These are phyloP conservation scores for Calendula officinalis DNA, from an alignment of 129 eudicot genomes.

Conservation along the genomic window DNA sequence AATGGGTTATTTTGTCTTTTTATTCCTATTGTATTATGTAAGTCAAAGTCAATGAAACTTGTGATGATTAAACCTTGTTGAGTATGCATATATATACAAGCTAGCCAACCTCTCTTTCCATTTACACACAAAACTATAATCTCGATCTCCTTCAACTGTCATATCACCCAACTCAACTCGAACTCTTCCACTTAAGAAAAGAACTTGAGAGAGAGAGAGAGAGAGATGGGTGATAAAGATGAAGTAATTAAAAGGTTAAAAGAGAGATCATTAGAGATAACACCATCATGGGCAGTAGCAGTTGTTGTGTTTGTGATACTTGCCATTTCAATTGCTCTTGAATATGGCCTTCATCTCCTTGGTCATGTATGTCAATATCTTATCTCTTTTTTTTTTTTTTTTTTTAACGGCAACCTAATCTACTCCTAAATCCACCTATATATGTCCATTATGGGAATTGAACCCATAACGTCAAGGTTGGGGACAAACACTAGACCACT, in stretches of 20 bases:
- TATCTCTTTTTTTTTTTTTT: not conserved
- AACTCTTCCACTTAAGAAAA: not conserved
- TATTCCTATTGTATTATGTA: not conserved
- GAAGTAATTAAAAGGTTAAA: not conserved
- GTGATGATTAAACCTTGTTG: conserved; percentile 16
- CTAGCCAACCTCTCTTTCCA: conserved; percentile 14
- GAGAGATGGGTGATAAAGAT: not conserved
- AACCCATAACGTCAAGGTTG: too few species aligned
- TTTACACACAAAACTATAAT: conserved; percentile 5
- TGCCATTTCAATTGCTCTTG: conserved; percentile 32
- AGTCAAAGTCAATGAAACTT: conserved; percentile 28
- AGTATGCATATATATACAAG: conserved; percentile 14
- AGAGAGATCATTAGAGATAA: conserved; percentile 33
- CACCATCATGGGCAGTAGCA: conserved; percentile 42
- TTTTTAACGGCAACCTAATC: too few species aligned
- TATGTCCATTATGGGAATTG: too few species aligned
- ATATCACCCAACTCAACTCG: conserved; percentile 21
- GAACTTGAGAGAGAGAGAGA: conserved; percentile 2
- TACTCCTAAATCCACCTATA: too few species aligned
- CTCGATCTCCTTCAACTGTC: not conserved
- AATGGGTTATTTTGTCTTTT: not conserved
- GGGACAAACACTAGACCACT: too few species aligned
- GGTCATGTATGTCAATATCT: conserved; percentile 14
- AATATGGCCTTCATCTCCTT: conserved; percentile 31
- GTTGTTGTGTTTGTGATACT: conserved; percentile 36